Evolutionary conservation across 495 filamentous ascomycete species (phyloP), one percentile per base, ranked within the genome.

Genomic region (Tuber borchii): DNA sequence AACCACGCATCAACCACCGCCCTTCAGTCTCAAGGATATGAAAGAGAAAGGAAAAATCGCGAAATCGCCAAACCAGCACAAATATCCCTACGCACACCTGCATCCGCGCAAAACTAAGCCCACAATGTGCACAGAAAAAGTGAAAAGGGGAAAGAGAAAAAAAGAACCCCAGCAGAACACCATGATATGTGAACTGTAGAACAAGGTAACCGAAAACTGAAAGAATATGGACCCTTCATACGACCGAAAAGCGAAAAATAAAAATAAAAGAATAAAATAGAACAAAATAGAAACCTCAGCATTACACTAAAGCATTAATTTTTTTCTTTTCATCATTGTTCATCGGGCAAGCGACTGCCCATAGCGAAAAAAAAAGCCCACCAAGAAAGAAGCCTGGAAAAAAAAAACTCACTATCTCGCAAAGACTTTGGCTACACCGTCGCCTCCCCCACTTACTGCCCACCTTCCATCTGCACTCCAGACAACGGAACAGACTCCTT

Each of bases 361-460:
- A 17, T 61, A 3, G 12, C 56, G 3, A 65, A 65, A 34, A 65
- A 34, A 65, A 65, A 65, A 0, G 1, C 31, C 51, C 10, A 16
- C 51, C 51, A 56, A 56, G 51, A n/a, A 2, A 56, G 51, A n/a
- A 2, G 51, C 22, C 51, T 12, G n/a, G 8, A 61, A 61, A 61
- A 61, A 61, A 61, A 61, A 37, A 61, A 61, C 51, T 61, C 51
- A 78, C 76, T 79, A 90, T 84, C 90, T 84, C 65, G 92, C 90
- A 87, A 97, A 97, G 74, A 98, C 95, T 86, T 97, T 99, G 69
- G 97, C 95, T 31, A 97, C 90, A 3, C 95, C 96, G 83, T 99
- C 95, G n/a, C 95, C 95, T 31, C 95, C 95, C 16, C 90, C 96
- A 77, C 92, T 93, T 75, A 99, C 93, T 51, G 98, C 94, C 91